Evolutionary conservation across 495 filamentous ascomycete species (phyloP).

Genomic region (Neurospora africana): DNA sequence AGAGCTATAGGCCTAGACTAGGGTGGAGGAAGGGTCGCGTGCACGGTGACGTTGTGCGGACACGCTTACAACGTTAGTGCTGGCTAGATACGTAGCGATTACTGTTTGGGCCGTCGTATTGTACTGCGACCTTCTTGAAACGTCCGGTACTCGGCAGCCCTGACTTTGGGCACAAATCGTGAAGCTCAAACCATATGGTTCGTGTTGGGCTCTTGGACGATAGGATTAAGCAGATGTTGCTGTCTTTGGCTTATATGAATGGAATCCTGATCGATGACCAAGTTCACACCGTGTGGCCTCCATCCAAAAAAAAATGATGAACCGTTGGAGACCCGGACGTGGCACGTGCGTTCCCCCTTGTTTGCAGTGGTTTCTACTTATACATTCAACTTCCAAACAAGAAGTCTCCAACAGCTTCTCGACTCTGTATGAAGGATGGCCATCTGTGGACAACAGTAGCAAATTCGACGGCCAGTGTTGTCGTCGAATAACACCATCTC

Average conservation of each 20-base stretch:
- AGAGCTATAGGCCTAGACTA: background rate
- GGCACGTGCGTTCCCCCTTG: background rate
- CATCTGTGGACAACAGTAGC: background rate
- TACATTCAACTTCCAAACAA: background rate
- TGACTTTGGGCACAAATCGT: background rate
- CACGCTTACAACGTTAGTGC: background rate
- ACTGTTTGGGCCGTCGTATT: background rate
- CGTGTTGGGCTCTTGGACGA: background rate
- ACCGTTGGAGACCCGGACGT: background rate
- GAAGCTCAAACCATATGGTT: background rate
- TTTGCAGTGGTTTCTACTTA: background rate
- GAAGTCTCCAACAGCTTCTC: background rate
- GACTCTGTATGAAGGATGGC: background rate
- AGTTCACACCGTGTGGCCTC: background rate
- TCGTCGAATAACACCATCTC: background rate
- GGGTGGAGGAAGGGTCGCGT: background rate
- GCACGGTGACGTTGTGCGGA: background rate
- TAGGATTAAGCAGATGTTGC: background rate
- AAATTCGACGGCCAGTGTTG: background rate
- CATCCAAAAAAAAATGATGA: background rate
- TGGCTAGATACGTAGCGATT: background rate
- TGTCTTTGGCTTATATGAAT: background rate
- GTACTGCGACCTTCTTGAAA: background rate
- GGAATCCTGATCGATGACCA: background rate
- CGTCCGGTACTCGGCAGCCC: background rate